phyloP scores from a whole-genome alignment of 176 grass and related monocot species.

The Microstegium vimineum region DNA sequence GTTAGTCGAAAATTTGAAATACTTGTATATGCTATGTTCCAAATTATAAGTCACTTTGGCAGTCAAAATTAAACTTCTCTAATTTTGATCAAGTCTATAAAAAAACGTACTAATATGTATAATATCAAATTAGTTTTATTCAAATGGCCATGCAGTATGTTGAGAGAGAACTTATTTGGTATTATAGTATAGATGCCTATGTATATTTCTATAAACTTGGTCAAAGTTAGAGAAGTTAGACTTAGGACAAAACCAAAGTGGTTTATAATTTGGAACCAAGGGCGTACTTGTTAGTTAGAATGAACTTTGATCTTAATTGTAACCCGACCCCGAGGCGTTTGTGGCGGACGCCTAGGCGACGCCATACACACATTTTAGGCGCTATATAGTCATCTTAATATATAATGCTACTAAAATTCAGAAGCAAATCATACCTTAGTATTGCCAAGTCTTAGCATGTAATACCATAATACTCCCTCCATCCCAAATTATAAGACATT shows the following conservation, averaged over 20 bases:
- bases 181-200: background rate
- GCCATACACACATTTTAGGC: too few relatives aligned
- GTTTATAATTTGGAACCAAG: background rate
- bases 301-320: background rate
- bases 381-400: too few relatives aligned
- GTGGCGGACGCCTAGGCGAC: too few relatives aligned
- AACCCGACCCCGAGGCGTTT: too few relatives aligned
- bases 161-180: background rate
- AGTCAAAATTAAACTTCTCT: background rate
- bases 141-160: background rate
- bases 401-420: too few relatives aligned
- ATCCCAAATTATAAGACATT: too few relatives aligned
- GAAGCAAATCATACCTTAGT: too few relatives aligned
- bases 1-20: background rate
- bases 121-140: background rate
- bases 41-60: background rate
- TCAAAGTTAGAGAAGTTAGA: background rate
- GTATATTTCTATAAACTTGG: background rate
- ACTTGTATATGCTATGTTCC: background rate
- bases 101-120: background rate
- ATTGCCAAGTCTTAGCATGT: too few relatives aligned
- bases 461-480: too few relatives aligned
- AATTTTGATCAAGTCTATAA: background rate
- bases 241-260: background rate
- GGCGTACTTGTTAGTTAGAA: background rate